Conservation (phyloP, 1,284 basidiomycete species). For the Pyrrhoderma noxium region DNA sequence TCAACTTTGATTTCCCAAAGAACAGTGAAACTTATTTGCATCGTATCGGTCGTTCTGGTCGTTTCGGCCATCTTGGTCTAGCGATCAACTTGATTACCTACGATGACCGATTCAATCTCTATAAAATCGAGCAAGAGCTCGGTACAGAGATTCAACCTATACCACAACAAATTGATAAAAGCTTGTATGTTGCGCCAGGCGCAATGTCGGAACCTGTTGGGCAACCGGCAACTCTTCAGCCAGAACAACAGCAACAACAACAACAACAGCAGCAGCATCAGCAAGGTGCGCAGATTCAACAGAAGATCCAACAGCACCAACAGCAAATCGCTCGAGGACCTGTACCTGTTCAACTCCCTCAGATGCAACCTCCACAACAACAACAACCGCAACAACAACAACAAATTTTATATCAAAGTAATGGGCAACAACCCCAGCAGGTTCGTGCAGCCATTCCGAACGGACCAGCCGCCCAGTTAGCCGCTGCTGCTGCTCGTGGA, state of each 20-base stretch:
- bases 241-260: slow-evolving; percentile 24
- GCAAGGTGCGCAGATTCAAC: not conserved
- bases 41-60: slow-evolving; percentile 94
- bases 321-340: not conserved
- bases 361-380: not conserved
- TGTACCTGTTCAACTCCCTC: too few relatives aligned
- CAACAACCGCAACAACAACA: slow-evolving; percentile 4
- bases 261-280: slow-evolving; percentile 22
- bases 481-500: slow-evolving; percentile 5
- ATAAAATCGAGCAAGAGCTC: slow-evolving; percentile 96
- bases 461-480: slow-evolving; percentile 9
- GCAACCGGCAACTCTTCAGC: slow-evolving; percentile 30
- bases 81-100: slow-evolving; percentile 96
- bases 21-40: slow-evolving; percentile 98
- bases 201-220: slow-evolving; percentile 41
- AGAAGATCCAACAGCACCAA: slow-evolving; percentile 7
- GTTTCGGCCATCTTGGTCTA: slow-evolving; percentile 94
- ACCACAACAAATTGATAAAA: slow-evolving; percentile 85
- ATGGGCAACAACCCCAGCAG: slow-evolving; percentile 8
- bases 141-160: slow-evolving; percentile 98
- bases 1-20: slow-evolving; percentile 99
- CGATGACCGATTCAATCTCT: slow-evolving; percentile 96
- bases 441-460: slow-evolving; percentile 8
- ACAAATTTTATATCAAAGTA: slow-evolving; percentile 17
- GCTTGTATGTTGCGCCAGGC: slow-evolving; percentile 82